phyloP scores from a whole-genome alignment of 2,329 filamentous ascomycete species.

The Diaporthe longicolla region DNA sequence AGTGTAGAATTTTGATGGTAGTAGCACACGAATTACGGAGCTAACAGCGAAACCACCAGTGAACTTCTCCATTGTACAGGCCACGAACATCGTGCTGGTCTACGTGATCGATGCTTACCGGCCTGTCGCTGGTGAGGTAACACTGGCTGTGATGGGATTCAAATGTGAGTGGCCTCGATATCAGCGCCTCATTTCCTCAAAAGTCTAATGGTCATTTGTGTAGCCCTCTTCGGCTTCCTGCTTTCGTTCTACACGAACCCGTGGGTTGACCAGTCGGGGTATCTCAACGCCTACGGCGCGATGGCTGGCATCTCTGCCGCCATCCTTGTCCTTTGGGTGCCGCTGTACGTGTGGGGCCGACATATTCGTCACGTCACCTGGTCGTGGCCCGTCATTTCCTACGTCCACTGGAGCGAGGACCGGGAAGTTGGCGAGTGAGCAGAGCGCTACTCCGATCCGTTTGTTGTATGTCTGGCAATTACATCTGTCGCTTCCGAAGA shows the following conservation, averaged over 20 bases:
- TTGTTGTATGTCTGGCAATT: background rate
- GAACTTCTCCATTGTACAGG: slow-evolving; percentile 69
- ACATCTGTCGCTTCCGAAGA: background rate
- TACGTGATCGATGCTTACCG: slow-evolving; percentile 72
- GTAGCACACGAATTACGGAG: too few relatives aligned
- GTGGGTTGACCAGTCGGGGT: slow-evolving; percentile 66
- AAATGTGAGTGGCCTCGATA: slow-evolving; percentile 59
- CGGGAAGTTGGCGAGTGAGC: slow-evolving; percentile 67
- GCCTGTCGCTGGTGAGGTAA: slow-evolving; percentile 69
- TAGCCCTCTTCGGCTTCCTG: slow-evolving; percentile 69
- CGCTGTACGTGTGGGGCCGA: slow-evolving; percentile 67
- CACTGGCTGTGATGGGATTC: slow-evolving; percentile 67
- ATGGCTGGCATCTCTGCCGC: slow-evolving; percentile 69
- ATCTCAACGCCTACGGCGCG: slow-evolving; percentile 65
- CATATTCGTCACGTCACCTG: slow-evolving; percentile 61
- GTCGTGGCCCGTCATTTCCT: slow-evolving; percentile 62
- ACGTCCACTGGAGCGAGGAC: slow-evolving; percentile 65
- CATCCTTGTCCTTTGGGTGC: slow-evolving; percentile 63
- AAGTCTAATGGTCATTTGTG: background rate
- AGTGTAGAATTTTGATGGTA: slow-evolving; percentile 47
- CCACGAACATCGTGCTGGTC: slow-evolving; percentile 68
- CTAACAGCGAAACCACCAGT: slow-evolving; percentile 51
- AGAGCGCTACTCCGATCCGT: background rate
- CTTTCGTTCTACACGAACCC: slow-evolving; percentile 73
- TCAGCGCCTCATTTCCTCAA: background rate